Conservation (phyloP, 1,139 yeast genomes). For the Casaregolazyma suthepensis region DNA sequence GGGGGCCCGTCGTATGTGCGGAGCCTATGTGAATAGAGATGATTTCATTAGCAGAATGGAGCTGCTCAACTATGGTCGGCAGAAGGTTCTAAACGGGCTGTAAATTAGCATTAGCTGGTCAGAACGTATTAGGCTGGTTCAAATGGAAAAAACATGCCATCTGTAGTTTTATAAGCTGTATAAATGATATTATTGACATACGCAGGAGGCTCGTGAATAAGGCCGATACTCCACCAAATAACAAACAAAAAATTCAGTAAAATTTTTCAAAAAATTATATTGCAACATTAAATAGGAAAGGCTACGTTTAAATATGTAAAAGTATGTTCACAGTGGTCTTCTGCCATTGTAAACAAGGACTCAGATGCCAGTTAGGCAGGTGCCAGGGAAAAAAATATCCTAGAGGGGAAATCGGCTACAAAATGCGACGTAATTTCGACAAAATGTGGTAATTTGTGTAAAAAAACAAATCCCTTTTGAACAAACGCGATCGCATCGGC, state of each 20-base stretch:
- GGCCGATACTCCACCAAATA: background rate
- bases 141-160: background rate
- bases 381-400: background rate
- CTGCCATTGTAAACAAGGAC: background rate
- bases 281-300: background rate
- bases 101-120: constrained; percentile 15
- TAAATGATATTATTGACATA: background rate
- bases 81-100: constrained; percentile 41
- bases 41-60: constrained; percentile 57
- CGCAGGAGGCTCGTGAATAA: background rate
- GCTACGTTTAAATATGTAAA: background rate
- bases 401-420: background rate
- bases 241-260: background rate
- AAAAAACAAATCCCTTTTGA: background rate
- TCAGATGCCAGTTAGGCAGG: background rate
- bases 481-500: background rate
- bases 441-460: background rate
- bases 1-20: constrained; percentile 69
- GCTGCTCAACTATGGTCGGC: constrained; percentile 48
- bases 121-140: background rate
- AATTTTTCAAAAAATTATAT: background rate
- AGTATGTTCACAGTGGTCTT: background rate
- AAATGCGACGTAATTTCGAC: background rate
- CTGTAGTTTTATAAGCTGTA: background rate
- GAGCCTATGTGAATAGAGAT: constrained; percentile 67